Base-by-base conservation (phyloP, 768 basidiomycete species). In the Coprinopsis marcescibilis region DNA sequence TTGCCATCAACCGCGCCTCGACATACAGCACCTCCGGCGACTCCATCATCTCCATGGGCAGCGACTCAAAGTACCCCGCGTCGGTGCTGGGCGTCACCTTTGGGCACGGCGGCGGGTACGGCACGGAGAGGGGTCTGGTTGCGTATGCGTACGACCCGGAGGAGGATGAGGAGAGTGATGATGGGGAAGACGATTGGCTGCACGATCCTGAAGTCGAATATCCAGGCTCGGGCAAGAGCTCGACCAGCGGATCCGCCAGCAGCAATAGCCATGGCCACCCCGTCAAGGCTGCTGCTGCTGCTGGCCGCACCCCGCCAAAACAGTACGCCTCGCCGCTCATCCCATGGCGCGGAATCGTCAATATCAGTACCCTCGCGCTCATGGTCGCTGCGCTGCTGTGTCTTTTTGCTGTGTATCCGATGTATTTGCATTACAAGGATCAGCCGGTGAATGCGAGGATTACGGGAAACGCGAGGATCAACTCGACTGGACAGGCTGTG, bases 341-440 rank as follows among this genome's bases (percentile, higher is more conserved):
- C 37, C 60, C 66, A 2, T 56, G 52, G 56, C 60, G 66, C 23
- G 60, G 46, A 3, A 33, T 85, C 21, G 56, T 73, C 51, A 94
- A 92, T 64, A 57, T 91, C 32, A 65, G 76, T 25, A 75, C 81
- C 43, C 67, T 95, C 29, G 10, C 83, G 24, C 4, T 83, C 15
- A 70, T 94, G 51, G 62, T 86, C 17, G 19, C 60, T 8, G 73
- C 68, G 1, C 63, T 94, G 45, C 60, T 94, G 45, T 60, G 60
- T 17, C 69, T 95, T 3, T 95, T 94, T 60, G 78, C 87, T 41
- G 75, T 78, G 21, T 92, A 86, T 57, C 92, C 92, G 0, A 72
- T 92, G n/a, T 55, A 63, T 27, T 54, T 52, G 24, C 76, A 71
- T 36, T 71, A 70, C 53, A 56, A 54, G 6, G 60, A 70, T 48